phyloP scores from a whole-genome alignment of 108 stramenopile genomes.

The Nannochloropsis gaditana region DNA sequence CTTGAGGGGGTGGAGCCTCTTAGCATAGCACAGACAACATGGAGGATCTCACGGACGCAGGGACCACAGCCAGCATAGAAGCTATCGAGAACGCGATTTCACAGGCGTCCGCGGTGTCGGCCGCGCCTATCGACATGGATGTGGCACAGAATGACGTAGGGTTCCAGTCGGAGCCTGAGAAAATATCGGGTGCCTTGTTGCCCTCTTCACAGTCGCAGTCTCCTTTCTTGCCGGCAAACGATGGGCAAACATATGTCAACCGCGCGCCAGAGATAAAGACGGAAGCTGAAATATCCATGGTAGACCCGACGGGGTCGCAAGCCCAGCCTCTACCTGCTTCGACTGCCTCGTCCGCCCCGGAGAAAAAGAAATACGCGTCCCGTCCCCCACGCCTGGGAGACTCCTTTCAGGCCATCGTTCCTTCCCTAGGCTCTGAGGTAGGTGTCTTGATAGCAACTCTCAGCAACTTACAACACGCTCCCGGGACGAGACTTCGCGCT shows the following conservation, averaged over 20 bases:
- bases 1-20: no score
- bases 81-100: background rate
- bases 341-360: background rate
- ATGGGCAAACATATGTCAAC: no score
- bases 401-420: background rate
- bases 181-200: background rate
- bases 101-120: background rate
- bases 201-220: no score
- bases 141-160: background rate
- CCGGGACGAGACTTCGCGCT: no score
- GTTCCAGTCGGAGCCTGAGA: background rate
- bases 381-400: conserved; percentile 8
- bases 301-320: background rate
- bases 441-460: background rate
- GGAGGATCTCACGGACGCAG: background rate
- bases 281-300: no score
- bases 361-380: background rate
- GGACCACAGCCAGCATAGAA: background rate
- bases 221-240: no score
- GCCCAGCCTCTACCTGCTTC: background rate
- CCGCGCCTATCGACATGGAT: background rate
- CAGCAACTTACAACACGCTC: no score
- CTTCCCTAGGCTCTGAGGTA: conserved; percentile 19
- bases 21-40: background rate
- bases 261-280: no score